Conservation (phyloP, 2,329 filamentous ascomycete species). For the Aspergillus thermomutatus region DNA sequence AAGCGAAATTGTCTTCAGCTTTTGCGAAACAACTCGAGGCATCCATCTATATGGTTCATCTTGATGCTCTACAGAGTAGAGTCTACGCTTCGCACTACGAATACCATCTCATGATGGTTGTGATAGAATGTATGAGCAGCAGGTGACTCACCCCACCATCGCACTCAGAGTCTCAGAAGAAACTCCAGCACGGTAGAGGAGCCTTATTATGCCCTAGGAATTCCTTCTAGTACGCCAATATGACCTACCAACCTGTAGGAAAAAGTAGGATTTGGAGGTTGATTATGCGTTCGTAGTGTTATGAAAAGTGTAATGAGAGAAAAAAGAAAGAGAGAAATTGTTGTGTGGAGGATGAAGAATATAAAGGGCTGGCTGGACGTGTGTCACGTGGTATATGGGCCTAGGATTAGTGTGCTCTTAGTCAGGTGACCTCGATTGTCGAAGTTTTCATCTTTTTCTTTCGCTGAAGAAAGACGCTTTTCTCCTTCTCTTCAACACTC, state of each 20-base stretch:
- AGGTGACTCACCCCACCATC: conserved; percentile 36
- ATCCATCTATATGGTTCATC: not conserved
- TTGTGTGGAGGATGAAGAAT: not conserved
- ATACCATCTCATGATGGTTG: not conserved
- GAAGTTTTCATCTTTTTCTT: conserved; percentile 5
- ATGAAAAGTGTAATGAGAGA: conserved; percentile 39
- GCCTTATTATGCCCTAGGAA: conserved; percentile 27
- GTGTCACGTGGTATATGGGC: conserved; percentile 13
- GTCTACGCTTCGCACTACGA: not conserved
- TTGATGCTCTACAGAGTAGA: not conserved
- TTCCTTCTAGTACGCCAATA: conserved; percentile 48
- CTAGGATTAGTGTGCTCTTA: not conserved
- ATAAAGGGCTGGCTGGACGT: not conserved
- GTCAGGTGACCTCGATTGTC: not conserved
- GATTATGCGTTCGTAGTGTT: conserved; percentile 47
- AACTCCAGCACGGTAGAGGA: conserved; percentile 29
- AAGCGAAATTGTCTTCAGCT: not conserved
- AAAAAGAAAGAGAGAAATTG: conserved; percentile 17
- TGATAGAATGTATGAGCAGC: conserved; percentile 36
- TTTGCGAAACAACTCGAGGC: too few relatives aligned
- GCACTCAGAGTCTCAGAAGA: conserved; percentile 23
- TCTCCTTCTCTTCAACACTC: not conserved
- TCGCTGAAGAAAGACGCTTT: not conserved
- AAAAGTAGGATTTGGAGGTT: conserved; percentile 42
- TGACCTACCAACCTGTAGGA: conserved; percentile 46